Evolutionary conservation across 306 rosid species (phyloP).

Genomic region (Gynostemma pentaphyllum): DNA sequence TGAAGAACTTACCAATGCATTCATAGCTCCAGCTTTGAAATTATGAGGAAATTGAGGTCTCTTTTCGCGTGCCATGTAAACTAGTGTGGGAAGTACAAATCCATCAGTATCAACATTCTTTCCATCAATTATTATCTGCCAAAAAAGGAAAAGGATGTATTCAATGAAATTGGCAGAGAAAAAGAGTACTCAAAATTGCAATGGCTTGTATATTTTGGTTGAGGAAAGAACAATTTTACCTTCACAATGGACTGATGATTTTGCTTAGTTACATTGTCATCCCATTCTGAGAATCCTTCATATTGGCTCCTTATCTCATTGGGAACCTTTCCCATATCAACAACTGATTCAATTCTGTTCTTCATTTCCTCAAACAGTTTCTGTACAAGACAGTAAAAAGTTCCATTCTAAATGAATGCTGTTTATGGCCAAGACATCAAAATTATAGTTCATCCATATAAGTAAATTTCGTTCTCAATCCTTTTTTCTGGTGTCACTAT

Average conservation of each 20-base stretch:
- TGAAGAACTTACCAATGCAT: slow-evolving; percentile 36
- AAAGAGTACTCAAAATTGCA: background rate
- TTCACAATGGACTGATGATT: slow-evolving; percentile 56
- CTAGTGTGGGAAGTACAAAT: slow-evolving; percentile 33
- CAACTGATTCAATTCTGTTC: slow-evolving; percentile 28
- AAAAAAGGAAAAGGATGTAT: too few relatives aligned
- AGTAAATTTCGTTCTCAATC: too few relatives aligned
- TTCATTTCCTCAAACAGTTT: slow-evolving; percentile 61
- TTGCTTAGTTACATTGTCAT: slow-evolving; percentile 29
- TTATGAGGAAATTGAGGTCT: slow-evolving; percentile 44
- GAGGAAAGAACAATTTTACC: slow-evolving; percentile 14
- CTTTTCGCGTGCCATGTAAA: slow-evolving; percentile 64
- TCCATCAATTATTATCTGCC: slow-evolving; percentile 46
- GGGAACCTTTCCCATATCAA: slow-evolving; percentile 27
- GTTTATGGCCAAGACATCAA: background rate
- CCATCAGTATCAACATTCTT: slow-evolving; percentile 46
- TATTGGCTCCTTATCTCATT: slow-evolving; percentile 23
- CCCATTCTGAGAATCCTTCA: slow-evolving; percentile 55
- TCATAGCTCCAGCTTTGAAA: slow-evolving; percentile 77
- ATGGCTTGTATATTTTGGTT: background rate
- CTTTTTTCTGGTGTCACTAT: too few relatives aligned
- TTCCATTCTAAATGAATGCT: background rate
- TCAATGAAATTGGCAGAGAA: background rate
- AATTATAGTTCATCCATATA: background rate
- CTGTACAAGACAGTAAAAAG: slow-evolving; percentile 16